phyloP scores from a whole-genome alignment of 2,329 filamentous ascomycete genomes.

The Cucurbitaria berberidis region DNA sequence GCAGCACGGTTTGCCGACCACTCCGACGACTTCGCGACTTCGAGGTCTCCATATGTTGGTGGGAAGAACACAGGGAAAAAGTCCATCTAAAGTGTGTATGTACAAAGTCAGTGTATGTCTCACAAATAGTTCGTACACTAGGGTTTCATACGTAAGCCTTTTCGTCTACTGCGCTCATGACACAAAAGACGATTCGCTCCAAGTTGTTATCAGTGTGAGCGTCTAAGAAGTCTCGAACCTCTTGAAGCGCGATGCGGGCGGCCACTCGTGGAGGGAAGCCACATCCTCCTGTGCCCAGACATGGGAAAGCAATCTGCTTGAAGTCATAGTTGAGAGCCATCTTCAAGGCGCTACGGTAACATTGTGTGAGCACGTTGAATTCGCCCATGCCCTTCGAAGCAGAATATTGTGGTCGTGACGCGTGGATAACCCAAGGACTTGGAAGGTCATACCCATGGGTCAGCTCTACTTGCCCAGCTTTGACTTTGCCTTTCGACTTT shows the following conservation, averaged over 20 bases:
- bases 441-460: slow-evolving; percentile 40
- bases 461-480: slow-evolving; percentile 31
- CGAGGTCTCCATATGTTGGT: slow-evolving; percentile 39
- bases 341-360: slow-evolving; percentile 38
- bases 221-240: slow-evolving; percentile 43
- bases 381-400: slow-evolving; percentile 24
- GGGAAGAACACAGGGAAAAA: slow-evolving; percentile 42
- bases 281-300: slow-evolving; percentile 38
- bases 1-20: slow-evolving; percentile 14
- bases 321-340: slow-evolving; percentile 27
- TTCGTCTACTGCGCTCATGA: slow-evolving; percentile 31
- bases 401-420: slow-evolving; percentile 33
- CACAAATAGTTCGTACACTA: neutral
- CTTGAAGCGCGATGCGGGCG: slow-evolving; percentile 41
- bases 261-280: slow-evolving; percentile 41
- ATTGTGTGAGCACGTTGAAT: slow-evolving; percentile 38
- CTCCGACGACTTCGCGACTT: slow-evolving; percentile 19
- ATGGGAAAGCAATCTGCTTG: slow-evolving; percentile 44
- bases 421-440: slow-evolving; percentile 40
- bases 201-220: slow-evolving; percentile 23
- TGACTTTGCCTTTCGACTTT: slow-evolving; percentile 14
- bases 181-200: slow-evolving; percentile 42
- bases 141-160: slow-evolving; percentile 26
- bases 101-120: neutral
- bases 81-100: slow-evolving; percentile 15